A percentile compares a stretch with the other conserved stretches of the same genome.
Conservation (phyloP, 306 rosid species). For the peach (Prunus persica) region DNA sequence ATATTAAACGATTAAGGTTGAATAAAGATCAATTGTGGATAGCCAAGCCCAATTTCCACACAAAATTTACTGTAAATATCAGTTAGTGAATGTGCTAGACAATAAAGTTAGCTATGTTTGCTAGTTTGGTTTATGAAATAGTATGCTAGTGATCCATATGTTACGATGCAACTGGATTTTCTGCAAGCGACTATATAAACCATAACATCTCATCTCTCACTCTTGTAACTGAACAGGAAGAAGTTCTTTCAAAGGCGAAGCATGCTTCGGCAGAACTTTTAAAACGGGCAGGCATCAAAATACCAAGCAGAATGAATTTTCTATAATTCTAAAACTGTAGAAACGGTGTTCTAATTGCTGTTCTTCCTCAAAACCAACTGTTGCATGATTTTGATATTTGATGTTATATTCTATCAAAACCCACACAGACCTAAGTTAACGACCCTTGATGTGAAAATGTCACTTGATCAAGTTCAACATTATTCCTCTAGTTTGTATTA, state of each 20-base stretch:
- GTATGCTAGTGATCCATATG: not conserved
- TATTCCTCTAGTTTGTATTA: no score
- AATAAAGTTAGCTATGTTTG: not conserved
- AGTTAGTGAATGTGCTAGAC: not conserved
- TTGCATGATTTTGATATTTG: not conserved
- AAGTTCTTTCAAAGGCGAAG: constrained; percentile 56
- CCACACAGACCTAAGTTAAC: no score
- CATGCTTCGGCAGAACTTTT: constrained; percentile 57
- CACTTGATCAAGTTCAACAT: no score
- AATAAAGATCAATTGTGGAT: not conserved
- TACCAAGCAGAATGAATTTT: constrained; percentile 66
- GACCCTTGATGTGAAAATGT: no score
- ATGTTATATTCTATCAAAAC: not conserved
- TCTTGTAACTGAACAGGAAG: constrained; percentile 43
- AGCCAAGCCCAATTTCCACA: not conserved
- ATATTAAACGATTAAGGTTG: not conserved
- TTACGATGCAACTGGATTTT: not conserved
- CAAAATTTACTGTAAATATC: not conserved
- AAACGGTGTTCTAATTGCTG: not conserved
- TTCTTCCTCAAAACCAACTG: not conserved
- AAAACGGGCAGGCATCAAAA: constrained; percentile 66
- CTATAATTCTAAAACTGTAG: constrained; percentile 30
- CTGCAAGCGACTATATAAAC: not conserved
- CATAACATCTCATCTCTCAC: not conserved
- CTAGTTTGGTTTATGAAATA: not conserved